Conservation (phyloP, 2,329 filamentous ascomycete genomes). For the Blastomyces gilchristii region DNA sequence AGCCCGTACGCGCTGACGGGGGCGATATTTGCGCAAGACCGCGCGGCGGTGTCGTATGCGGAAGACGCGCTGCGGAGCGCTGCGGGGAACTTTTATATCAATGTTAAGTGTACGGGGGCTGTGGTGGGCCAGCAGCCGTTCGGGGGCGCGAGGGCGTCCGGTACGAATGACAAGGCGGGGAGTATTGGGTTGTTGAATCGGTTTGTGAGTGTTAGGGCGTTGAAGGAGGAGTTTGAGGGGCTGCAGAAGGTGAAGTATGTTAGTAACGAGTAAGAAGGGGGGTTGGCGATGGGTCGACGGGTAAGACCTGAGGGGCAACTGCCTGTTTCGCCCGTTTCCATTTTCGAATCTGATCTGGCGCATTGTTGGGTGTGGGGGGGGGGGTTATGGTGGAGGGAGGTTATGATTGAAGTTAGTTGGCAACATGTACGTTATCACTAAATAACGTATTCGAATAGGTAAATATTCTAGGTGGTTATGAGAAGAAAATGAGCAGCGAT, state of each 20-base stretch:
- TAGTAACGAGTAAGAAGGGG: constrained; percentile 49
- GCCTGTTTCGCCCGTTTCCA: not conserved
- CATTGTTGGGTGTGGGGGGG: not conserved
- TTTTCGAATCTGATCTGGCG: not conserved
- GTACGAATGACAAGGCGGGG: constrained; percentile 65
- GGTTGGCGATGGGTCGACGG: not conserved
- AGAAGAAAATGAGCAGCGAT: too few species aligned
- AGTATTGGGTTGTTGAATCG: constrained; percentile 53
- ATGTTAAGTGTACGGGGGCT: constrained; percentile 51
- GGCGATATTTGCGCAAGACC: constrained; percentile 34
- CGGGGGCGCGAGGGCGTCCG: constrained; percentile 56
- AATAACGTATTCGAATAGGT: too few species aligned
- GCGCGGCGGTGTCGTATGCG: constrained; percentile 27
- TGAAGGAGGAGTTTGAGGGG: constrained; percentile 65
- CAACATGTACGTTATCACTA: too few species aligned
- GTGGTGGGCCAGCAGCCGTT: constrained; percentile 66
- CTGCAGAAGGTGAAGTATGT: constrained; percentile 57
- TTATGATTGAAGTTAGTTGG: too few species aligned
- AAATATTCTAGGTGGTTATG: too few species aligned
- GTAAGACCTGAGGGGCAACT: not conserved
- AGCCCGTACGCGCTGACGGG: constrained; percentile 36
- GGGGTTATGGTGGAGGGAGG: too few species aligned
- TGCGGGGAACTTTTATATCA: constrained; percentile 37
- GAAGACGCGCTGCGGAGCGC: constrained; percentile 29
- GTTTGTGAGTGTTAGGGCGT: constrained; percentile 56